Evolutionary conservation across 768 basidiomycete species (phyloP).

Genomic region (Leccinellum rugosiceps): DNA sequence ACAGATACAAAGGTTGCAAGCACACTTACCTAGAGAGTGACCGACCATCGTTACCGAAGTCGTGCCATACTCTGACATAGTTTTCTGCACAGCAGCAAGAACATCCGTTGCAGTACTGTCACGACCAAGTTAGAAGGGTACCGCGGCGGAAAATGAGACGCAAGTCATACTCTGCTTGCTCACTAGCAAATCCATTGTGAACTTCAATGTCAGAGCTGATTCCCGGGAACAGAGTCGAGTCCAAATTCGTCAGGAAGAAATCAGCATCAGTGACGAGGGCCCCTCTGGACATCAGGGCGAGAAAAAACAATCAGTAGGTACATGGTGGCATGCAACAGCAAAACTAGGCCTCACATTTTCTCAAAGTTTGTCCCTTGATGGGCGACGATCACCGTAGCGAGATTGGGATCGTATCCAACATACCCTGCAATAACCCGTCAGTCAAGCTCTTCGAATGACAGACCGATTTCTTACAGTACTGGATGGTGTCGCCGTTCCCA

Average conservation of each 20-base stretch:
- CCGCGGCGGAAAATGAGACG: too few relatives aligned
- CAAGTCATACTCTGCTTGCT: slow-evolving; percentile 41
- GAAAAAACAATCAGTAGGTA: background rate
- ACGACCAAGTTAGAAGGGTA: background rate
- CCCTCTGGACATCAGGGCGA: slow-evolving; percentile 20
- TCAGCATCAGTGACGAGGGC: slow-evolving; percentile 42
- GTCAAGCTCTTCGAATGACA: background rate
- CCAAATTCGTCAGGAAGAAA: slow-evolving; percentile 32
- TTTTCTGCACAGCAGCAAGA: slow-evolving; percentile 43
- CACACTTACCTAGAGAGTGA: slow-evolving; percentile 37
- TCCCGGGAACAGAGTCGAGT: slow-evolving; percentile 49
- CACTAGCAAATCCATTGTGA: slow-evolving; percentile 46
- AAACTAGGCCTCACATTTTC: slow-evolving; percentile 22
- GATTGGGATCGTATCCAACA: slow-evolving; percentile 47
- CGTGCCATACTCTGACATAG: slow-evolving; percentile 34
- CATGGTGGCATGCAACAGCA: background rate
- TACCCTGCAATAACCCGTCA: slow-evolving; percentile 37
- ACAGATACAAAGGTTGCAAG: background rate
- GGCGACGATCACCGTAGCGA: slow-evolving; percentile 35
- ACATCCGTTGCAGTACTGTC: slow-evolving; percentile 39
- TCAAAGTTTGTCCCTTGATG: slow-evolving; percentile 36
- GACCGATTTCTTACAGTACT: slow-evolving; percentile 40
- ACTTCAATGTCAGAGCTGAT: slow-evolving; percentile 38
- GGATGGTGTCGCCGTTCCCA: slow-evolving; percentile 40
- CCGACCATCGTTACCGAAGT: slow-evolving; percentile 43